These are phyloP conservation scores for Senecio squalidus DNA, from an alignment of 140 eudicot genomes.

Conservation along the genomic window DNA sequence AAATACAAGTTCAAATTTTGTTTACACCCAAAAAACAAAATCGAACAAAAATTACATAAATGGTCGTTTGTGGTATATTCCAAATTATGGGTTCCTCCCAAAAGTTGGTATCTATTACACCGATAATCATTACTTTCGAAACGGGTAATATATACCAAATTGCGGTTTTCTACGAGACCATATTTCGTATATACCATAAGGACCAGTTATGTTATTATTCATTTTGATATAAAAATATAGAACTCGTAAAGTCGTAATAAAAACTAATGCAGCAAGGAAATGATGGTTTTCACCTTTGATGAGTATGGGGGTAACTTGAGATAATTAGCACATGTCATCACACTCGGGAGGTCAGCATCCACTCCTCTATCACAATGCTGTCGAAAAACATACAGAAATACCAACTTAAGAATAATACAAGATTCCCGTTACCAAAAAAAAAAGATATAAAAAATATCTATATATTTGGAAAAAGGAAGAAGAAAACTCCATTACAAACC, in stretches of 20 bases:
- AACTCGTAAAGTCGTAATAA: no score
- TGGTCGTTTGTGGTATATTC: no score
- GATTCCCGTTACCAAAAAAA: background rate
- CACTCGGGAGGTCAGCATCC: slow-evolving; percentile 89
- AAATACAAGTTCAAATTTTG: background rate
- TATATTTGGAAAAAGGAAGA: background rate
- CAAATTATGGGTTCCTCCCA: no score
- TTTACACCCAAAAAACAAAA: background rate
- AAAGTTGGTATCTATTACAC: no score
- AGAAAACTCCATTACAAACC: slow-evolving; percentile 34
- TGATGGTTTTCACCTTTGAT: slow-evolving; percentile 47
- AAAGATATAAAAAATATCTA: no score
- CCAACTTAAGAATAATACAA: background rate
- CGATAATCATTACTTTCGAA: background rate
- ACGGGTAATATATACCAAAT: background rate
- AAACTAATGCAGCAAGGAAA: background rate
- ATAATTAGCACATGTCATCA: slow-evolving; percentile 97
- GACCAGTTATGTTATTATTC: no score
- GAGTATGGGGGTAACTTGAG: slow-evolving; percentile 95
- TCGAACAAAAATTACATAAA: no score
- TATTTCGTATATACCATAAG: no score
- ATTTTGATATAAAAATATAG: no score
- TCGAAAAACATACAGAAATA: slow-evolving; percentile 7
- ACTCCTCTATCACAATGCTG: slow-evolving; percentile 65
- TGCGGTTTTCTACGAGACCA: no score